These are phyloP conservation scores for Fusarium keratoplasticum DNA, from an alignment of 2,329 filamentous ascomycete species.

Conservation along the genomic window DNA sequence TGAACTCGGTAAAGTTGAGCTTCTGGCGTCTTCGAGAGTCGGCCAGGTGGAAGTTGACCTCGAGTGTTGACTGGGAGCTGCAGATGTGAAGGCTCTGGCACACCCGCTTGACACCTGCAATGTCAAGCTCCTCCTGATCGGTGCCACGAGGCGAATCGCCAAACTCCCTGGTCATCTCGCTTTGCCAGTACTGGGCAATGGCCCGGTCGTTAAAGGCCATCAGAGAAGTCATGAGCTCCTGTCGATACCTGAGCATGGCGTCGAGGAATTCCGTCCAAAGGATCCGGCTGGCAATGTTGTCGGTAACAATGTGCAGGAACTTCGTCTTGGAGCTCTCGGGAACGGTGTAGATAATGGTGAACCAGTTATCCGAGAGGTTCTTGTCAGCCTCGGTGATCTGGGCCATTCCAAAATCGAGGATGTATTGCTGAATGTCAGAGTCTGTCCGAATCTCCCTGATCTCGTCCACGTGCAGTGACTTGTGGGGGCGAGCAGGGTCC, in stretches of 20 bases:
- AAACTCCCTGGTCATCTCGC: slow-evolving; percentile 80
- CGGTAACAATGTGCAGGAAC: slow-evolving; percentile 87
- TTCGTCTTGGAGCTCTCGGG: slow-evolving; percentile 86
- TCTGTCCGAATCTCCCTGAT: slow-evolving; percentile 91
- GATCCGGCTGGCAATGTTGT: slow-evolving; percentile 75
- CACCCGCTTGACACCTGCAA: slow-evolving; percentile 82
- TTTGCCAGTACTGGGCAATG: slow-evolving; percentile 85
- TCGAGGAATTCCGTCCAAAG: slow-evolving; percentile 89
- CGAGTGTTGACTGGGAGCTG: slow-evolving; percentile 79
- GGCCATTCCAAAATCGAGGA: slow-evolving; percentile 81
- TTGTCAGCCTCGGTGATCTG: slow-evolving; percentile 54
- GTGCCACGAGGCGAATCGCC: slow-evolving; percentile 61
- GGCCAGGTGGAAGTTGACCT: slow-evolving; percentile 78
- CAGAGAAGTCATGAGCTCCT: slow-evolving; percentile 89
- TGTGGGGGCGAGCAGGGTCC: slow-evolving; percentile 82
- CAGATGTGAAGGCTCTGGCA: slow-evolving; percentile 95
- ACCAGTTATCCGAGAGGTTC: slow-evolving; percentile 76
- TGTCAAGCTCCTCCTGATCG: slow-evolving; percentile 78
- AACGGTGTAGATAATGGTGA: slow-evolving; percentile 89
- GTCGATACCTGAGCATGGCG: slow-evolving; percentile 84
- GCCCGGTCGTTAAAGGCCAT: slow-evolving; percentile 87
- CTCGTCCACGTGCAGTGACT: slow-evolving; percentile 93
- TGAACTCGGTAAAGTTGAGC: slow-evolving; percentile 84
- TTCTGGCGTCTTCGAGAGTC: slow-evolving; percentile 73
- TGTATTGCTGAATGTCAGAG: slow-evolving; percentile 87